Conservation (phyloP, 2,329 filamentous ascomycete species). For the Massarina eburnea region DNA sequence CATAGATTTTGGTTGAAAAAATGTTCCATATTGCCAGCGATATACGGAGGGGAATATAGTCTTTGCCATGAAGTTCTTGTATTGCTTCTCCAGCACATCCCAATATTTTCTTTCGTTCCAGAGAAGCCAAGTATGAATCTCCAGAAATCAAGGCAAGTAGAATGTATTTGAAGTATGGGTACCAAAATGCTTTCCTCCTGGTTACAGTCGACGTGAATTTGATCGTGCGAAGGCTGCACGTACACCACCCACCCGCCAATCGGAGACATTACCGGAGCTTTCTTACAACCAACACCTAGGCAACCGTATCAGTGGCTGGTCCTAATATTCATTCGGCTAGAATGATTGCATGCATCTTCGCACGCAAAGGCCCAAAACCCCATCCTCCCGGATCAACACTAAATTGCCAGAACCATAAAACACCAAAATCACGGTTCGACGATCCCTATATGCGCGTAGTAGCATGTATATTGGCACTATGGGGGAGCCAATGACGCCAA, state of each 20-base stretch:
- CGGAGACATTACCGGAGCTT: no score
- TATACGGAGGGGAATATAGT: conserved; percentile 42
- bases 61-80: conserved; percentile 40
- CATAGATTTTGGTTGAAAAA: conserved; percentile 13
- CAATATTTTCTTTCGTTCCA: conserved; percentile 39
- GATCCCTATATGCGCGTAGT: conserved; percentile 1
- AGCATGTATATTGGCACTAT: conserved; percentile 9
- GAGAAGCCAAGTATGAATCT: conserved; percentile 30
- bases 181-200: conserved; percentile 36
- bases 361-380: no score
- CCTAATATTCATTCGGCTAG: no score
- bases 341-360: no score
- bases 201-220: conserved; percentile 42
- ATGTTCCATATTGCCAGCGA: conserved; percentile 11
- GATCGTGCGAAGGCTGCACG: no score
- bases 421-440: no score
- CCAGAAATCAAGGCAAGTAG: conserved; percentile 38
- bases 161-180: conserved; percentile 38
- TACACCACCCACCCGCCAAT: no score
- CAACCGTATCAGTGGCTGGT: no score
- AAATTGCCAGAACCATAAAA: no score
- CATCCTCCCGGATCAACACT: no score
- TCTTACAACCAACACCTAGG: no score
- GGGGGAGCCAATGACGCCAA: conserved; percentile 11
- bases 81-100: conserved; percentile 37